Conservation (phyloP, 2,329 filamentous ascomycete species). For the Aspergillus versicolor region DNA sequence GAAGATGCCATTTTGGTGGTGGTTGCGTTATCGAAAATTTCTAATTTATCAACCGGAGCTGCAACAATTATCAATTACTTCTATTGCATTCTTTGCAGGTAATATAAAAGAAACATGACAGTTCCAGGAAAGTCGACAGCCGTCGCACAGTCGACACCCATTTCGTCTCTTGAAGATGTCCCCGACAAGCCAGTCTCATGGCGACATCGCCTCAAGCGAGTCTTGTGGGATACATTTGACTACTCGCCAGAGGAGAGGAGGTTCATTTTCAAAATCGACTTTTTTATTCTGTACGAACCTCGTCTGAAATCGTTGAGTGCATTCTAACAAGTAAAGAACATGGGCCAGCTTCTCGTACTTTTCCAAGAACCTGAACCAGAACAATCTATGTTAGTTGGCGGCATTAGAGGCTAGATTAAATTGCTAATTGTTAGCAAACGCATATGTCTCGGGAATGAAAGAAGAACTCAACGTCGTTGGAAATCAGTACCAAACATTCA, state of each 20-base stretch:
- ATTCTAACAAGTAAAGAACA: not conserved
- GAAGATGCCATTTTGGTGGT: too few species aligned
- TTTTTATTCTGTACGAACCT: constrained; percentile 1
- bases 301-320: too few species aligned
- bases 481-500: constrained; percentile 1
- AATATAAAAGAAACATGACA: too few species aligned
- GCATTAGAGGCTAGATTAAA: not conserved
- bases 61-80: too few species aligned
- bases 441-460: constrained; percentile 5
- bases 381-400: not conserved
- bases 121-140: not conserved
- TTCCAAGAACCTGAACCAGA: constrained; percentile 3
- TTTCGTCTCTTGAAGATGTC: not conserved
- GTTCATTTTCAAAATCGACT: not conserved
- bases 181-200: not conserved
- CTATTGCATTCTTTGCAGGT: too few species aligned
- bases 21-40: too few species aligned
- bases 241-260: not conserved
- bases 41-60: too few species aligned
- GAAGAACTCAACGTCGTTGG: constrained; percentile 3
- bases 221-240: not conserved
- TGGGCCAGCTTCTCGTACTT: constrained; percentile 6
- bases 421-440: not conserved
- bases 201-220: not conserved
- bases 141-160: not conserved